Percentiles rank a stretch among this genome's conserved stretches.
These are phyloP conservation scores for Hymenoscyphus infarciens DNA, from an alignment of 2,329 filamentous ascomycete species.

Conservation along the genomic window DNA sequence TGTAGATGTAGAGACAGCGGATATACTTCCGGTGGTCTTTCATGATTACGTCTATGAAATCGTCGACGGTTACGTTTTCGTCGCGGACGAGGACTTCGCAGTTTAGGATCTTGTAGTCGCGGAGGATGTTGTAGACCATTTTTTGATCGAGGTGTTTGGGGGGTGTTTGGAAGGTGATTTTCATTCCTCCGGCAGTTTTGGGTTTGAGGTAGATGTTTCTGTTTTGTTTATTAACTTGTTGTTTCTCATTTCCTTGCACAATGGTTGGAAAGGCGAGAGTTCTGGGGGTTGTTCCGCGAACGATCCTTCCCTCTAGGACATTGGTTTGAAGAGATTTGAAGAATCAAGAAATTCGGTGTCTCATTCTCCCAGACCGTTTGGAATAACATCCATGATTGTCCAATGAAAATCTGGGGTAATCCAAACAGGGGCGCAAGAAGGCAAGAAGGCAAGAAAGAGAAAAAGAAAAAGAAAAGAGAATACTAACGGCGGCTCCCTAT, in stretches of 20 bases:
- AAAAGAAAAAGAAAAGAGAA: neutral
- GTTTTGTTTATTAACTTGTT: conserved; percentile 8
- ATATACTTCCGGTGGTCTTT: conserved; percentile 99
- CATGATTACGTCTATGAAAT: conserved; percentile 99
- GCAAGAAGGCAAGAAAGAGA: neutral
- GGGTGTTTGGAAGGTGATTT: conserved; percentile 89
- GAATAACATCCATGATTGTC: neutral
- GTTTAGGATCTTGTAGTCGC: conserved; percentile 98
- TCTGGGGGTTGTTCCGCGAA: too few species aligned
- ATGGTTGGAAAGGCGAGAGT: too few species aligned
- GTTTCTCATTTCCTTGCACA: neutral
- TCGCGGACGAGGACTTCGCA: conserved; percentile 94
- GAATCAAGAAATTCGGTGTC: too few species aligned
- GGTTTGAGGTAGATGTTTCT: conserved; percentile 96
- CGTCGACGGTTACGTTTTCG: conserved; percentile 92
- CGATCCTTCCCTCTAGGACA: too few species aligned
- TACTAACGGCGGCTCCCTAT: conserved; percentile 80
- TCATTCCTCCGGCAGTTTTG: conserved; percentile 97
- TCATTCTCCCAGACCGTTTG: too few species aligned
- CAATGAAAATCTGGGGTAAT: neutral
- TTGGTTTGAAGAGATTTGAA: too few species aligned
- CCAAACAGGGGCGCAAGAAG: neutral
- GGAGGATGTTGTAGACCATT: conserved; percentile 95
- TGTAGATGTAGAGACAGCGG: conserved; percentile 91
- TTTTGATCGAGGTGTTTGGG: conserved; percentile 94